A percentile compares a stretch with the other conserved stretches of the same genome.
phyloP scores from a whole-genome alignment of 139 green algal genomes.

The Chlamydomonas eustigma region DNA sequence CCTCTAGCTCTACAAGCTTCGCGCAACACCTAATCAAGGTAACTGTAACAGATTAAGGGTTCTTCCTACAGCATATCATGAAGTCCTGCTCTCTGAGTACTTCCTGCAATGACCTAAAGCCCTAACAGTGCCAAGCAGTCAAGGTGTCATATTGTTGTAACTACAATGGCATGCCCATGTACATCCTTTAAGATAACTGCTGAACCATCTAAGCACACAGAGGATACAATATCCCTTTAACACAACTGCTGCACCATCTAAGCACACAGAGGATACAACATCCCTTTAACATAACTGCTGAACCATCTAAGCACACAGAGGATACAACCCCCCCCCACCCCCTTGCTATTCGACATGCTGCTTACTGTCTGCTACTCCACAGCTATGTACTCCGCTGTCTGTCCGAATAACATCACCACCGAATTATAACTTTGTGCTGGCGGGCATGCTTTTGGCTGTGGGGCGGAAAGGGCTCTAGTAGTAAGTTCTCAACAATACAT shows the following conservation, averaged over 20 bases:
- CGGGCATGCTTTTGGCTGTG: too few relatives aligned
- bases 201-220: not conserved
- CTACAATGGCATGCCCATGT: too few relatives aligned
- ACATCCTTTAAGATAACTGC: too few relatives aligned
- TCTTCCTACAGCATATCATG: not conserved
- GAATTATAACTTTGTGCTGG: too few relatives aligned
- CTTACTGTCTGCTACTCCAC: not conserved
- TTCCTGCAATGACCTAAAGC: not conserved
- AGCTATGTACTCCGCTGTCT: not conserved
- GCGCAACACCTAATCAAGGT: constrained; percentile 6
- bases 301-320: not conserved
- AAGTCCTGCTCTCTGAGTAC: not conserved
- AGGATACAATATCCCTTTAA: not conserved
- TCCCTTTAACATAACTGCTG: too few relatives aligned
- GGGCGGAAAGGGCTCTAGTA: too few relatives aligned
- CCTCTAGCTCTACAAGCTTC: not conserved
- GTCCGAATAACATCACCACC: not conserved
- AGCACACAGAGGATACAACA: not conserved
- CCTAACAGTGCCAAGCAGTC: too few relatives aligned
- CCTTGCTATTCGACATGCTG: not conserved
- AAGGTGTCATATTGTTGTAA: too few relatives aligned
- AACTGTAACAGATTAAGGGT: not conserved
- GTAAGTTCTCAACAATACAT: not conserved
- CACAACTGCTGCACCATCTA: too few relatives aligned
- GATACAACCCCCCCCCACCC: not conserved